Evolutionary conservation across 768 basidiomycete genomes (phyloP).

Genomic region (Myochromella boudieri): DNA sequence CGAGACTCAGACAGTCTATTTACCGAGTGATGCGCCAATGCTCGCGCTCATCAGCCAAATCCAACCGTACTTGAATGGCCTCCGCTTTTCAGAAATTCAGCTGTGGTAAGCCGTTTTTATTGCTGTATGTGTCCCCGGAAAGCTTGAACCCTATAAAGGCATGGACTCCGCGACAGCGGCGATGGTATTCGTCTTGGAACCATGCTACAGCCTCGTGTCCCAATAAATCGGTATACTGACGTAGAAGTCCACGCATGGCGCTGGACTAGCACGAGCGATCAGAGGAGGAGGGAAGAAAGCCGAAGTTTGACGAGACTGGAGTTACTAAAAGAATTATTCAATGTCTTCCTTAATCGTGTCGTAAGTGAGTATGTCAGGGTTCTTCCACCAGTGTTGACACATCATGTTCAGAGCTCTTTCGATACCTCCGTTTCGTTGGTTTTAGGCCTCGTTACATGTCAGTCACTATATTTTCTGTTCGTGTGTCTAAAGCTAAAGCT

Average conservation of each 20-base stretch:
- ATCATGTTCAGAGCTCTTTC: constrained; percentile 23
- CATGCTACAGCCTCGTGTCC: background rate
- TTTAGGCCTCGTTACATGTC: constrained; percentile 27
- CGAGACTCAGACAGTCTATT: constrained; percentile 5
- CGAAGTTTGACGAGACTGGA: constrained; percentile 21
- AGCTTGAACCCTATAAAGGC: background rate
- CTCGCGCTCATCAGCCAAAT: constrained; percentile 20
- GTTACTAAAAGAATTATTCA: constrained; percentile 25
- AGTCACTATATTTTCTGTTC: constrained; percentile 1
- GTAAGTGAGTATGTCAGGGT: constrained; percentile 12
- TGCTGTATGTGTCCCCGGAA: background rate
- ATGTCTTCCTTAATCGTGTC: constrained; percentile 27
- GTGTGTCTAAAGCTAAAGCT: too few relatives aligned
- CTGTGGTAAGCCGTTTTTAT: constrained; percentile 16
- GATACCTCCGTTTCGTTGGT: constrained; percentile 26
- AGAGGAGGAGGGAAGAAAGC: constrained; percentile 15
- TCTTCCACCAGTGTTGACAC: background rate
- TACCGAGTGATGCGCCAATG: constrained; percentile 18
- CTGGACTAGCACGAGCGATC: background rate
- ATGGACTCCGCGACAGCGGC: constrained; percentile 1
- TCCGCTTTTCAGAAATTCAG: constrained; percentile 14
- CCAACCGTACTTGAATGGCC: background rate
- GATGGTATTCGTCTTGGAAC: constrained; percentile 3
- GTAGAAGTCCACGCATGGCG: constrained; percentile 4
- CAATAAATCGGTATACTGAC: background rate